phyloP scores from a whole-genome alignment of 176 grass and related monocot genomes.

The Oryza glumipatula region DNA sequence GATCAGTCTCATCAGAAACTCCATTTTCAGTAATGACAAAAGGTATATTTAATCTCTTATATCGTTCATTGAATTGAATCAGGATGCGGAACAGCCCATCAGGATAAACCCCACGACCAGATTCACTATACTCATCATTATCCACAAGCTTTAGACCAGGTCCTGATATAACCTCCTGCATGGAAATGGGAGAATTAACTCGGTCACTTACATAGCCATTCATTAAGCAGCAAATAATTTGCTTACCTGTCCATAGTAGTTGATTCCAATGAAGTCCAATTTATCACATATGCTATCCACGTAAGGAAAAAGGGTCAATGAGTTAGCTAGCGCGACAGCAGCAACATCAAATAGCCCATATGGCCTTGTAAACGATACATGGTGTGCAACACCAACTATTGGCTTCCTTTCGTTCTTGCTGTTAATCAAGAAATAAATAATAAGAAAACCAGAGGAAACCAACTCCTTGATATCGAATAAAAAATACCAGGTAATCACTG shows the following conservation, averaged over 20 bases:
- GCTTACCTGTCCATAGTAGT: conserved; percentile 95
- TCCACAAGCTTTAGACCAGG: conserved; percentile 86
- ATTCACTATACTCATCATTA: conserved; percentile 92
- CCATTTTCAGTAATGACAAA: conserved; percentile 98
- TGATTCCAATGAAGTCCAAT: conserved; percentile 91
- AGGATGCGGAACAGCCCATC: conserved; percentile 84
- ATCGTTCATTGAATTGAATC: conserved; percentile 84
- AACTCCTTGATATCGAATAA: conserved; percentile 7
- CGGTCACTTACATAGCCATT: conserved; percentile 16
- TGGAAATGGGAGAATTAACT: conserved; percentile 12
- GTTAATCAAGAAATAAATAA: conserved; percentile 43
- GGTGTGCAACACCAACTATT: conserved; percentile 72
- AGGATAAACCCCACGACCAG: conserved; percentile 87
- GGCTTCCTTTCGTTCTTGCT: conserved; percentile 61
- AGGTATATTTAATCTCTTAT: conserved; percentile 79
- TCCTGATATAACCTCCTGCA: conserved; percentile 94
- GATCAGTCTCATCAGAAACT: conserved; percentile 91
- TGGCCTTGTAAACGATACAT: conserved; percentile 84
- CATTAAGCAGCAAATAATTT: conserved; percentile 6
- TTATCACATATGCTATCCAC: conserved; percentile 88
- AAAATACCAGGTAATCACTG: not conserved
- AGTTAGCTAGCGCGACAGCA: conserved; percentile 77
- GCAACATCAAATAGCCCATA: conserved; percentile 93
- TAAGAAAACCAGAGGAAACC: conserved; percentile 39
- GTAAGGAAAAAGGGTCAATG: conserved; percentile 76